Evolutionary conservation across 176 grass and related monocot genomes (phyloP), one percentile per base, ranked within the genome.

Genomic region (Urochloa ruziziensis): DNA sequence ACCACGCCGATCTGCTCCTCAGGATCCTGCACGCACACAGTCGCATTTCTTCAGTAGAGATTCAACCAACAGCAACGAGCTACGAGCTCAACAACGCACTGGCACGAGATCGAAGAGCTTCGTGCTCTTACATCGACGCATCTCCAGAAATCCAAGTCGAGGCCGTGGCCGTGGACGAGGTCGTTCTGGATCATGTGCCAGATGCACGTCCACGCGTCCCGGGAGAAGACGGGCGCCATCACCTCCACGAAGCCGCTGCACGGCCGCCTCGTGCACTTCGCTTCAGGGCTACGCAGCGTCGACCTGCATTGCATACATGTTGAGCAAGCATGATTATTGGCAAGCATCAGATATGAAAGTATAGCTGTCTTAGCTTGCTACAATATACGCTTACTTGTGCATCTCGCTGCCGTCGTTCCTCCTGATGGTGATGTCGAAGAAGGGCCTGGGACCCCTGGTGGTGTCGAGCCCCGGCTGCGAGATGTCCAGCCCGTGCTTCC

Each of bases 101-200:
- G n/a, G n/a, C n/a, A n/a, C n/a, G n/a, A n/a, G n/a, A n/a, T n/a
- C n/a, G n/a, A n/a, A n/a, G n/a, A n/a, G n/a, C n/a, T n/a, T n/a
- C n/a, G n/a, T n/a, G n/a, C n/a, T n/a, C 2, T 37, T 78, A 85
- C 83, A 1, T 86, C 54, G 32, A 79, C 75, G 2, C 84, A 86
- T 79, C 75, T 71, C 84, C 84, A 79, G 66, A 86, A 79, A 11
- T 79, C 24, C 54, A 5, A 49, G 54, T 85, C 83, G 10, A 85
- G 83, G 2, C 40, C 83, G 13, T 43, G 46, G 24, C 83, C 75
- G 4, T 85, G 84, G 2, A 86, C 18, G 9, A 86, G 57, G 32
- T 86, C 84, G 69, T 79, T 78, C 54, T 88, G 86, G 10, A 79
- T 58, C 86, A 88, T 83, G 69, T 79, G 74, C 86, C 86, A 88